A percentile compares a stretch with the other conserved stretches of the same genome.
Conservation (phyloP, 2,329 filamentous ascomycete genomes). For the Hysterium pulicare region DNA sequence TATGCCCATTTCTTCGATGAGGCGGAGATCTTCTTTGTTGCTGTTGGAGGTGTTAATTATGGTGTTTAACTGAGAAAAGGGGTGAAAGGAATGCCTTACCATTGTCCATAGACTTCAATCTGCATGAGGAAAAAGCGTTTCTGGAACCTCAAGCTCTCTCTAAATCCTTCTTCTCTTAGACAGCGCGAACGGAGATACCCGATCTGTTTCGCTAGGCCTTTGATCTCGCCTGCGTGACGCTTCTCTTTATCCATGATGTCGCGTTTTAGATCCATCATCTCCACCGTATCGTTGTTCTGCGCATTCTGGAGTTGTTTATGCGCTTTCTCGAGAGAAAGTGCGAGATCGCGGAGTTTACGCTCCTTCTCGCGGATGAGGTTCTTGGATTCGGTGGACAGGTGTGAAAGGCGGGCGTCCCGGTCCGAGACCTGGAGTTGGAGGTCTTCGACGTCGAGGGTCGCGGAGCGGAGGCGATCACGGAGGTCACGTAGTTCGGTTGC, state of each 20-base stretch:
- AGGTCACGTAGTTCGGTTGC: conserved; percentile 17
- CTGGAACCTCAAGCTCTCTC: conserved; percentile 76
- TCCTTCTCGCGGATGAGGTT: conserved; percentile 22
- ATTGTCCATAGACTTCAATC: conserved; percentile 80
- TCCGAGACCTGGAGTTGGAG: conserved; percentile 13
- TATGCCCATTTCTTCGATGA: conserved; percentile 80
- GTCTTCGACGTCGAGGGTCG: conserved; percentile 18
- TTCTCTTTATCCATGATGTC: conserved; percentile 64
- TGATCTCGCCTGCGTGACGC: conserved; percentile 70
- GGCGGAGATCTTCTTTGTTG: conserved; percentile 85
- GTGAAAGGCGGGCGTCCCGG: conserved; percentile 12
- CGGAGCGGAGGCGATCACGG: conserved; percentile 14
- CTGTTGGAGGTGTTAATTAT: conserved; percentile 50
- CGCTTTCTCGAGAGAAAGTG: conserved; percentile 10
- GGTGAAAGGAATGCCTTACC: conserved; percentile 59
- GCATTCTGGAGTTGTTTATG: conserved; percentile 28
- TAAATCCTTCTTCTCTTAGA: conserved; percentile 74
- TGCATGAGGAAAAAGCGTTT: conserved; percentile 80
- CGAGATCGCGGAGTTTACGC: conserved; percentile 22
- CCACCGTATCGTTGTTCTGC: conserved; percentile 26
- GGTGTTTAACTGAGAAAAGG: conserved; percentile 7
- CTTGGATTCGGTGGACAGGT: conserved; percentile 10
- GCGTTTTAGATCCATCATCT: conserved; percentile 31
- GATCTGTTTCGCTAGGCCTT: conserved; percentile 83
- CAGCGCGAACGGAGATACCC: conserved; percentile 82